Conservation (phyloP, 1,284 basidiomycete species). For the Clitocybe nebularis region DNA sequence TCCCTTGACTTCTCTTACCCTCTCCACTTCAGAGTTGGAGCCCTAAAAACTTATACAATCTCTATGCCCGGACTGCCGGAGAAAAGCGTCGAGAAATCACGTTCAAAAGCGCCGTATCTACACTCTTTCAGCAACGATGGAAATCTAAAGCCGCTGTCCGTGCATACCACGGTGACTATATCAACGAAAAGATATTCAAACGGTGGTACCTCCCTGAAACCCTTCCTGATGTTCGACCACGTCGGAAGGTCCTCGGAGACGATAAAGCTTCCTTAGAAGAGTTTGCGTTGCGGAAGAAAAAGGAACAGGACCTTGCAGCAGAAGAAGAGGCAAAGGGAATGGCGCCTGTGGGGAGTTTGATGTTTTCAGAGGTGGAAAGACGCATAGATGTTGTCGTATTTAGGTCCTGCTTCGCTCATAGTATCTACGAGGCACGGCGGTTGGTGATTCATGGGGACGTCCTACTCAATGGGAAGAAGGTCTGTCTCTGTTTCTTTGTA, state of each 20-base stretch:
- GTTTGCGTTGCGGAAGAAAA: slow-evolving; percentile 55
- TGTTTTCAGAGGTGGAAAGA: slow-evolving; percentile 92
- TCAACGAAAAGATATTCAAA: slow-evolving; percentile 91
- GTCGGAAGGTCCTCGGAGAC: slow-evolving; percentile 35
- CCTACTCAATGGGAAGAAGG: slow-evolving; percentile 85
- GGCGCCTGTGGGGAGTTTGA: slow-evolving; percentile 80
- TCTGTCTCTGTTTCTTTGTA: slow-evolving; percentile 34
- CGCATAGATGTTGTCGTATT: slow-evolving; percentile 92
- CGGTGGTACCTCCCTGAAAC: slow-evolving; percentile 90
- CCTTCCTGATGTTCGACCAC: slow-evolving; percentile 82
- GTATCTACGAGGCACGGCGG: slow-evolving; percentile 85
- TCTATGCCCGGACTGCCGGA: slow-evolving; percentile 63
- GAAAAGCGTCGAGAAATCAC: slow-evolving; percentile 41
- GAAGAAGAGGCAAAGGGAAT: slow-evolving; percentile 61
- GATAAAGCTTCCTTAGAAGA: slow-evolving; percentile 45
- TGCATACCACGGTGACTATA: slow-evolving; percentile 95
- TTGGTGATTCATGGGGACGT: slow-evolving; percentile 89
- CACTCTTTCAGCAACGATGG: slow-evolving; percentile 94
- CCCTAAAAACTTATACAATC: slow-evolving; percentile 73
- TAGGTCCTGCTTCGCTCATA: slow-evolving; percentile 86
- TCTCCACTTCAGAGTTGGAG: slow-evolving; percentile 69
- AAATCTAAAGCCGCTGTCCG: slow-evolving; percentile 85
- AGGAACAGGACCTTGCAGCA: slow-evolving; percentile 42
- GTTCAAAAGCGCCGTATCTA: slow-evolving; percentile 56
- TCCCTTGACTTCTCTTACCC: neutral